Conservation (phyloP, 176 grass and related monocot genomes). For the Chloris gayana region DNA sequence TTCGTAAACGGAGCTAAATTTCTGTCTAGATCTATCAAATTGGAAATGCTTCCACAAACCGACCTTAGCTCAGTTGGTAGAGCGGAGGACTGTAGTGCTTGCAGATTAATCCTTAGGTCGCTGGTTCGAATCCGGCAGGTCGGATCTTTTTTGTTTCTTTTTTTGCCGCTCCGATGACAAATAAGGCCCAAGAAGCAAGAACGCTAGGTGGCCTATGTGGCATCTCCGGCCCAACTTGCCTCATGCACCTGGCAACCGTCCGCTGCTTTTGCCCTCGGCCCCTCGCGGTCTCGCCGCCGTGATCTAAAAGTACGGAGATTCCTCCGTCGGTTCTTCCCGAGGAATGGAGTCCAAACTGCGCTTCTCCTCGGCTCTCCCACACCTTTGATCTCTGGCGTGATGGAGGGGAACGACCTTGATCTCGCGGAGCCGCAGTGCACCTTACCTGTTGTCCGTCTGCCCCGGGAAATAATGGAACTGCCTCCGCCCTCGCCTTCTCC, state of each 20-base stretch:
- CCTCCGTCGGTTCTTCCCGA: too few relatives aligned
- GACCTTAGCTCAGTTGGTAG: constrained; percentile 99
- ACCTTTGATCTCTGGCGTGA: too few relatives aligned
- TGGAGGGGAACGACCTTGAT: neutral
- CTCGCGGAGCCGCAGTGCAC: neutral
- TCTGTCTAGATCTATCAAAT: too few relatives aligned
- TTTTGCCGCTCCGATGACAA: neutral
- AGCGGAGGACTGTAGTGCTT: constrained; percentile 89
- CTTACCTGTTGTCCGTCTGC: neutral
- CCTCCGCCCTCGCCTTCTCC: neutral
- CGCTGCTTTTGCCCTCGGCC: too few relatives aligned
- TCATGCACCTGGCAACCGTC: neutral
- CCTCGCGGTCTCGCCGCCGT: too few relatives aligned
- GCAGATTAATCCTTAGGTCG: constrained; percentile 92
- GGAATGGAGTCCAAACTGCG: too few relatives aligned
- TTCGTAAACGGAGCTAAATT: too few relatives aligned
- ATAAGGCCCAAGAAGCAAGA: neutral
- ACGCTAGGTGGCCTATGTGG: neutral
- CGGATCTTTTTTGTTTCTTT: constrained; percentile 10
- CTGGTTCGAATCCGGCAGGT: constrained; percentile 98
- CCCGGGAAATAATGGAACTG: neutral
- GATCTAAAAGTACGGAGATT: too few relatives aligned
- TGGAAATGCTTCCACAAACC: constrained; percentile 4
- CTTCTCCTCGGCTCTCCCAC: too few relatives aligned
- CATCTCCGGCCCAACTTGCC: neutral